A percentile compares a stretch with the other conserved stretches of the same genome.
Evolutionary conservation across 805 yeast species (phyloP).

Genomic region (Candida alai): DNA sequence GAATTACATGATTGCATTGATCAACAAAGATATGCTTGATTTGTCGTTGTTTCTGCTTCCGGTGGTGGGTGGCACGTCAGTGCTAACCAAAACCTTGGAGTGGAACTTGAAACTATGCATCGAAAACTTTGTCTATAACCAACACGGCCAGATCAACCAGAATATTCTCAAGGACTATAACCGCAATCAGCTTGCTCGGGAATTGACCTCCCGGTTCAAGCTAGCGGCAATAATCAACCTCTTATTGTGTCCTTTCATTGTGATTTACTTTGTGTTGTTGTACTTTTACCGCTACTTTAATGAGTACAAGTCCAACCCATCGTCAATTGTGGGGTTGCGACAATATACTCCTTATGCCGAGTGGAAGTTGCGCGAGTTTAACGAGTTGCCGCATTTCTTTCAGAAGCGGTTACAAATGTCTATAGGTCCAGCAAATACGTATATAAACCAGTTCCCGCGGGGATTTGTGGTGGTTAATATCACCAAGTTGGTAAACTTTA

Average conservation of each 20-base stretch:
- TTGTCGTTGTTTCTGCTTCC: constrained; percentile 40
- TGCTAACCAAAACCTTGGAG: constrained; percentile 82
- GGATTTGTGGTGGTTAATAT: constrained; percentile 44
- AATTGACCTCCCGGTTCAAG: constrained; percentile 73
- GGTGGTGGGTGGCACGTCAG: constrained; percentile 17
- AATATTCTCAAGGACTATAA: constrained; percentile 67
- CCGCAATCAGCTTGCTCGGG: constrained; percentile 61
- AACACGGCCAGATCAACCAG: constrained; percentile 75
- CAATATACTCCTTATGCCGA: constrained; percentile 93
- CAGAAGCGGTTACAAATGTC: constrained; percentile 74
- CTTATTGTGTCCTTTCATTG: constrained; percentile 79
- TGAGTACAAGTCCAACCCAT: constrained; percentile 86
- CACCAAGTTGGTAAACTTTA: constrained; percentile 46
- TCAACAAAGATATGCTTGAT: constrained; percentile 73
- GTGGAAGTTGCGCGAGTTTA: constrained; percentile 92
- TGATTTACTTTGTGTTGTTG: constrained; percentile 73
- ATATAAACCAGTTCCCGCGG: constrained; percentile 89
- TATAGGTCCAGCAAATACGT: constrained; percentile 72
- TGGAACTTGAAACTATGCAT: constrained; percentile 92
- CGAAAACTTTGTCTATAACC: constrained; percentile 79
- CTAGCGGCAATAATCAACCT: constrained; percentile 86
- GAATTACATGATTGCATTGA: constrained; percentile 86
- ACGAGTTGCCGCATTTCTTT: constrained; percentile 88
- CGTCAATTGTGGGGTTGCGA: constrained; percentile 61
- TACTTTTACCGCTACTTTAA: constrained; percentile 90